A percentile compares a stretch with the other conserved stretches of the same genome.
phyloP scores from a whole-genome alignment of 768 basidiomycete genomes.

The Tulasnella calospora region DNA sequence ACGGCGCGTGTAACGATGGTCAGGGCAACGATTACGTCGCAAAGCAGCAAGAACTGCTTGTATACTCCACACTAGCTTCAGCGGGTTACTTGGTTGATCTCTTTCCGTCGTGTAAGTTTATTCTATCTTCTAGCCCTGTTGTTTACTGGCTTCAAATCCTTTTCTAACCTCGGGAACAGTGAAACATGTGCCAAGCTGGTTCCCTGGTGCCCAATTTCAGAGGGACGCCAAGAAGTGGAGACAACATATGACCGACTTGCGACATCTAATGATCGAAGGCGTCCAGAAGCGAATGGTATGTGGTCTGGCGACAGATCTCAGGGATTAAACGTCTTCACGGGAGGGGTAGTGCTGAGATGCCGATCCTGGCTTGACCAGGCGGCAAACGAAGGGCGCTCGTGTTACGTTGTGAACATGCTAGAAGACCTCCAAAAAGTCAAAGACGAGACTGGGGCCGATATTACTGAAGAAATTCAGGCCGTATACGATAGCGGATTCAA shows the following conservation, averaged over 20 bases:
- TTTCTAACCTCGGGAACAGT: neutral
- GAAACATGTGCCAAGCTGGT: conserved; percentile 15
- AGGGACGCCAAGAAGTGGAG: conserved; percentile 1
- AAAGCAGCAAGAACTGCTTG: neutral
- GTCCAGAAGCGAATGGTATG: neutral
- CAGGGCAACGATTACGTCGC: neutral
- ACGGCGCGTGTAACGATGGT: neutral
- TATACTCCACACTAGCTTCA: neutral
- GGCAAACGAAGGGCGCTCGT: neutral
- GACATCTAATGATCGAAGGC: neutral
- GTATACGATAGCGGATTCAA: neutral
- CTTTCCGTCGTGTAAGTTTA: neutral
- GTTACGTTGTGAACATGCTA: neutral
- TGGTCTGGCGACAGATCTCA: neutral
- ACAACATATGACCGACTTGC: neutral
- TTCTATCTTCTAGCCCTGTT: neutral
- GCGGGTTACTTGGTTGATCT: neutral
- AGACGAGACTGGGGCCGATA: neutral
- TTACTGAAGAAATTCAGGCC: neutral
- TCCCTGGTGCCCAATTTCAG: conserved; percentile 11
- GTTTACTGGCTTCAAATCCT: no score
- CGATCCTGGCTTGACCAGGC: neutral
- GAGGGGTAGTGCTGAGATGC: neutral
- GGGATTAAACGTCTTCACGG: neutral
- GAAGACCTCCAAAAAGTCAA: neutral